Conservation (phyloP, 345 rosid genomes). For the Stellera chamaejasme region DNA sequence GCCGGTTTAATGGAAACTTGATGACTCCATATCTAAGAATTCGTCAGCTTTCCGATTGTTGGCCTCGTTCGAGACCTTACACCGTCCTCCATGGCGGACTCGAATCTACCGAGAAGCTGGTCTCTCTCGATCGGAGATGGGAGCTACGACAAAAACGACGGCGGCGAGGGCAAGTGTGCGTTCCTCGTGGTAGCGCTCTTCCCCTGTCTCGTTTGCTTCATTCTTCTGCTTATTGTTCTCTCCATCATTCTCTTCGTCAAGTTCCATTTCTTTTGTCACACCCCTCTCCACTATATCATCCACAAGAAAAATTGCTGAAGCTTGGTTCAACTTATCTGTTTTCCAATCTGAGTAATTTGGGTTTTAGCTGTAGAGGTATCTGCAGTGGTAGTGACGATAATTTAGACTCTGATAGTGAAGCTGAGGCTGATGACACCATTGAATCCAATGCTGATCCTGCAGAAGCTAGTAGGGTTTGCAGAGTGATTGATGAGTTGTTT, state of each 20-base stretch:
- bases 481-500: slow-evolving; percentile 83
- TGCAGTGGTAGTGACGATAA: slow-evolving; percentile 22
- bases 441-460: slow-evolving; percentile 25
- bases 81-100: slow-evolving; percentile 26
- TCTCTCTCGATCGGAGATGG: slow-evolving; percentile 26
- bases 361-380: slow-evolving; percentile 19
- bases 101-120: slow-evolving; percentile 27
- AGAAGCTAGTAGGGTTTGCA: slow-evolving; percentile 71
- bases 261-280: slow-evolving; percentile 55
- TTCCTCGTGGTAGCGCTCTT: slow-evolving; percentile 36
- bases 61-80: slow-evolving; percentile 5
- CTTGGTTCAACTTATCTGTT: not conserved
- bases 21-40: slow-evolving; percentile 24
- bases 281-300: slow-evolving; percentile 47
- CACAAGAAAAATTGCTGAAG: slow-evolving; percentile 46
- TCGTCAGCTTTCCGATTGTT: slow-evolving; percentile 5
- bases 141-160: slow-evolving; percentile 17
- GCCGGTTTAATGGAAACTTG: slow-evolving; percentile 17
- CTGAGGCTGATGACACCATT: slow-evolving; percentile 13
- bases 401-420: slow-evolving; percentile 18
- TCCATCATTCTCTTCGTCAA: slow-evolving; percentile 45
- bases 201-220: slow-evolving; percentile 48
- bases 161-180: slow-evolving; percentile 29
- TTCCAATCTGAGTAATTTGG: not conserved
- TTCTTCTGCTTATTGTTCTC: slow-evolving; percentile 40